A percentile compares a stretch with the other conserved stretches of the same genome.
These are phyloP conservation scores for Aquilaria sinensis DNA, from an alignment of 345 rosid species.

Conservation along the genomic window DNA sequence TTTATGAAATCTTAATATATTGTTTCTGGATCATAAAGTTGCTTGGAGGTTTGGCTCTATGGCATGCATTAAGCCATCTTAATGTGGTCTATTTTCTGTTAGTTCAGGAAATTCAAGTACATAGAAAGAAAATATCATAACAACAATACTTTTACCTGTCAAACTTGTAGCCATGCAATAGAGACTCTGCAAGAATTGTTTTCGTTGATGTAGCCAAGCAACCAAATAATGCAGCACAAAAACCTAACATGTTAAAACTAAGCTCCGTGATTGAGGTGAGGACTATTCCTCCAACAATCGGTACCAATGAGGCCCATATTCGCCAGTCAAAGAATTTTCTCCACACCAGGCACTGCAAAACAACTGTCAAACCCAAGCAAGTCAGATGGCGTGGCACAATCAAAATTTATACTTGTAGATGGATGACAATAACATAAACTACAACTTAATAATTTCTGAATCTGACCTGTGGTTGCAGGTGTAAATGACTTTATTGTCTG, in stretches of 20 bases:
- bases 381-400: slow-evolving; percentile 16
- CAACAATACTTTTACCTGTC: slow-evolving; percentile 39
- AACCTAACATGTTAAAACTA: slow-evolving; percentile 64
- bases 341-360: slow-evolving; percentile 73
- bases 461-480: slow-evolving; percentile 69
- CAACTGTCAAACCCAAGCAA: slow-evolving; percentile 34
- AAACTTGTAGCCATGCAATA: slow-evolving; percentile 66
- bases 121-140: not conserved
- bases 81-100: not conserved
- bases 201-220: slow-evolving; percentile 74
- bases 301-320: slow-evolving; percentile 64
- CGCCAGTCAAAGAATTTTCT: slow-evolving; percentile 65
- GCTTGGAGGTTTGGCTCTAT: too few species aligned
- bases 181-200: slow-evolving; percentile 69
- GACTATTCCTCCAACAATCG: slow-evolving; percentile 71
- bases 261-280: slow-evolving; percentile 67
- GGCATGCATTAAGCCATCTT: too few species aligned
- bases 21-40: too few species aligned
- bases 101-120: not conserved
- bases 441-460: not conserved
- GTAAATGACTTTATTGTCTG: slow-evolving; percentile 74
- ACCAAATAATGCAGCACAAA: slow-evolving; percentile 68
- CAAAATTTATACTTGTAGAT: slow-evolving; percentile 1
- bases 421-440: slow-evolving; percentile 4
- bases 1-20: too few species aligned